These are phyloP conservation scores for Penicillium canescens DNA, from an alignment of 495 filamentous ascomycete genomes.

Conservation along the genomic window DNA sequence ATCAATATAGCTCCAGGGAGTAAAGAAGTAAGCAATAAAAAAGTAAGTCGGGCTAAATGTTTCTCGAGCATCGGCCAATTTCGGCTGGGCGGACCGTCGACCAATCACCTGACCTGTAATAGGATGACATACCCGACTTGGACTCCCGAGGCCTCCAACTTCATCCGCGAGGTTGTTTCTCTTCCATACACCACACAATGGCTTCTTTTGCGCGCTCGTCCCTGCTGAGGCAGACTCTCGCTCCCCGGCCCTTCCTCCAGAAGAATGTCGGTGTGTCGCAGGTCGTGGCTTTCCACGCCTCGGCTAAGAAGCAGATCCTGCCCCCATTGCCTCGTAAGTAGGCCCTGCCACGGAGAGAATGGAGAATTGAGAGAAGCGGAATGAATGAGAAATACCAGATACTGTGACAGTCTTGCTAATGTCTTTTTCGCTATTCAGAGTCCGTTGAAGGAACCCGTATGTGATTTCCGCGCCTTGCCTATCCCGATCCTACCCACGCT, in stretches of 20 bases:
- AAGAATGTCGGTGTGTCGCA: slow-evolving; percentile 45
- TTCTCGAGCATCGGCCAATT: slow-evolving; percentile 41
- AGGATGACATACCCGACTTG: slow-evolving; percentile 45
- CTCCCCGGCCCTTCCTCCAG: slow-evolving; percentile 37
- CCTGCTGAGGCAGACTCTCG: slow-evolving; percentile 39
- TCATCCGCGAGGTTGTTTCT: slow-evolving; percentile 30
- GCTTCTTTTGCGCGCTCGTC: slow-evolving; percentile 46
- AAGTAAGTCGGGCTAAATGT: slow-evolving; percentile 19
- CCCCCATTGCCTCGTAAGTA: slow-evolving; percentile 68
- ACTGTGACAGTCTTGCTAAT: slow-evolving; percentile 21
- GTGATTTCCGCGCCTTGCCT: slow-evolving; percentile 22
- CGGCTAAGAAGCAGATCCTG: slow-evolving; percentile 64
- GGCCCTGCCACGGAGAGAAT: slow-evolving; percentile 3
- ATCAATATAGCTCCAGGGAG: too few species aligned
- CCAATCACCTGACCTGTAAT: slow-evolving; percentile 46
- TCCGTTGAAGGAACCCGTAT: slow-evolving; percentile 76
- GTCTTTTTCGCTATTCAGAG: slow-evolving; percentile 52
- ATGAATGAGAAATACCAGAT: not conserved
- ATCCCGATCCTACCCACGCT: slow-evolving; percentile 3
- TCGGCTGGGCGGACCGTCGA: slow-evolving; percentile 42
- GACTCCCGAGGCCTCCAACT: slow-evolving; percentile 49
- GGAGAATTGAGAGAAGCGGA: not conserved
- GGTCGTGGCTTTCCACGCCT: slow-evolving; percentile 72
- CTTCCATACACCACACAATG: slow-evolving; percentile 36
- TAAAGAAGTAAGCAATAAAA: not conserved